Evolutionary conservation across 164 flowering plant genomes (phyloP), one percentile per base, ranked within the genome.

Genomic region (Houttuynia cordata): DNA sequence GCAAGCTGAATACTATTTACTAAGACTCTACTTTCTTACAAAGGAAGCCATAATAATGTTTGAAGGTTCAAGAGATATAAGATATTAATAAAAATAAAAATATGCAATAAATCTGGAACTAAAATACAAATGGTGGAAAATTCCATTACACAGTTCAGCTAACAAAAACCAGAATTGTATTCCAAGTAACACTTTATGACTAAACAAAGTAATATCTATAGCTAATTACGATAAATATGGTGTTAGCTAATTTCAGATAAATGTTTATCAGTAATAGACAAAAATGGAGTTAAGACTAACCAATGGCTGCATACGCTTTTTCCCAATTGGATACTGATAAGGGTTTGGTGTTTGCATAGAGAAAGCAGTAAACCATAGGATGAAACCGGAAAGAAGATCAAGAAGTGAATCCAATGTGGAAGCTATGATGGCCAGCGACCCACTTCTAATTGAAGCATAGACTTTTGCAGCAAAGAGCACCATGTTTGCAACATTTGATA

Each of bases 301-400:
- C 95, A 87, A 52, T 41, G 97, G 97, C 75, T 90, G 97, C 97
- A 90, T 90, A 1, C 97, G 81, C 61, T 77, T 90, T 81, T 90
- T 90, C 55, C 97, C 97, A 70, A 90, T 87, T n/a, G 95, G 97
- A 66, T 87, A 90, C 71, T 77, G 95, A 69, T 90, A 90, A 15
- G 95, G 97, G 61, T 81, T 87, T 51, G 88, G 95, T 37, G 87
- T 87, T 74, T 83, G 83, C 97, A 90, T 90, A 58, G 97, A 82
- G 75, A 85, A 87, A 58, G 97, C 87, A 62, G 97, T 87, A 66
- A 90, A 90, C 97, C 97, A 87, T 61, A 90, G 72, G 59, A 90
- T 90, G 72, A 87, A 90, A 40, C 97, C 97, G n/a, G 97, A 90
- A 8, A 90, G 73, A 62, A 90, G 91, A 73, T 90, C 97, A 55